phyloP scores from a whole-genome alignment of 2,329 filamentous ascomycete species.

The Intubia oerlemansii region DNA sequence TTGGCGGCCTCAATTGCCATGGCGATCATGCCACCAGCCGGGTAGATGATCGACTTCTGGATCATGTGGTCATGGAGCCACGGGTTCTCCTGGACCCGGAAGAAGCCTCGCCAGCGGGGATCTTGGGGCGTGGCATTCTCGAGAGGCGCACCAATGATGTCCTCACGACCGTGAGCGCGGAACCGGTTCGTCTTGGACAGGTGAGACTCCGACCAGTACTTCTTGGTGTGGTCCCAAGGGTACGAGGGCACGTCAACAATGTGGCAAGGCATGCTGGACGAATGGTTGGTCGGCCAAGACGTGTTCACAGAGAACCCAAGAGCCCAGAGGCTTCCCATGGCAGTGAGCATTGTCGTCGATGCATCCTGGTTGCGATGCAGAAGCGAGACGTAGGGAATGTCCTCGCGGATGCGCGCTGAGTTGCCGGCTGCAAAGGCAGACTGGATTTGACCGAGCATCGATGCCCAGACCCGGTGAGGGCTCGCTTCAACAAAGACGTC shows the following conservation, averaged over 20 bases:
- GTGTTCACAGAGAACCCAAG: background rate
- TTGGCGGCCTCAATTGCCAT: conserved; percentile 18
- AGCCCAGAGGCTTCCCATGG: conserved; percentile 7
- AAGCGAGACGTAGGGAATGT: conserved; percentile 5
- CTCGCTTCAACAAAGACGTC: conserved; percentile 7
- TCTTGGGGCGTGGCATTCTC: conserved; percentile 10
- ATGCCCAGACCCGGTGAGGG: conserved; percentile 6
- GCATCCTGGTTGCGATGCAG: conserved; percentile 4
- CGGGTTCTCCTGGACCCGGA: conserved; percentile 17
- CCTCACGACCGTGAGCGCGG: conserved; percentile 10
- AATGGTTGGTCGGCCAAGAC: background rate
- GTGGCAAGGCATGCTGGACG: conserved; percentile 2
- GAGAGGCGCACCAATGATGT: conserved; percentile 10
- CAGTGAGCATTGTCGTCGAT: conserved; percentile 1
- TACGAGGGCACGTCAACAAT: conserved; percentile 18
- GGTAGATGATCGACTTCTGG: conserved; percentile 15
- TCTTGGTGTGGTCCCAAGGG: conserved; percentile 18
- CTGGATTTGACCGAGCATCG: conserved; percentile 5
- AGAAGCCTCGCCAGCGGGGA: conserved; percentile 22
- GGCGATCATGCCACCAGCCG: conserved; percentile 15
- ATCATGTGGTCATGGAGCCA: conserved; percentile 26
- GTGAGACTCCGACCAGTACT: conserved; percentile 18
- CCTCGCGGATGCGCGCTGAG: too few species aligned
- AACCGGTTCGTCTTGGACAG: conserved; percentile 13
- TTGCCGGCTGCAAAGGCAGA: background rate